Evolutionary conservation across 371 early-diverging fungal genomes (phyloP).

Genomic region (Gilbertella persicaria): DNA sequence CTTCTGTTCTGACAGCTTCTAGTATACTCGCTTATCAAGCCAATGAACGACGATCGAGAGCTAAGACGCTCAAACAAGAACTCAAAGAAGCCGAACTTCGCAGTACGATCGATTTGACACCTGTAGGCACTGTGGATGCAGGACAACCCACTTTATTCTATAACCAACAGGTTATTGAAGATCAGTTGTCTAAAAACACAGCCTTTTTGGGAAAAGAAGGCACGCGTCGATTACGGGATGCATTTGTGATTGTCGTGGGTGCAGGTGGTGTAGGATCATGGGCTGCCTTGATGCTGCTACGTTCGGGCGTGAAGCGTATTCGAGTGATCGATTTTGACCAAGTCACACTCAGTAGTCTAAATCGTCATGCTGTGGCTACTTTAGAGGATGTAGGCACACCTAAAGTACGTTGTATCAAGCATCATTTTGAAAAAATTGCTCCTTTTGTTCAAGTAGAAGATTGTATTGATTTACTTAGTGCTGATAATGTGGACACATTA

Average conservation of each 20-base stretch:
- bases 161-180: conserved; percentile 73
- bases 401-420: conserved; percentile 78
- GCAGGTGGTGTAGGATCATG: conserved; percentile 95
- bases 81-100: conserved; percentile 23
- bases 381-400: conserved; percentile 87
- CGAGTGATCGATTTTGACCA: conserved; percentile 96
- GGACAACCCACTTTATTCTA: conserved; percentile 33
- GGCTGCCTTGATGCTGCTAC: conserved; percentile 87
- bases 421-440: conserved; percentile 70
- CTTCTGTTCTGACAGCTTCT: conserved; percentile 61
- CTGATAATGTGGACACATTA: conserved; percentile 68
- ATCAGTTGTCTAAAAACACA: conserved; percentile 84
- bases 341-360: conserved; percentile 87
- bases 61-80: conserved; percentile 49
- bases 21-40: conserved; percentile 50
- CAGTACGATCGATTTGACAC: conserved; percentile 17
- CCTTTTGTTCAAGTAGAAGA: conserved; percentile 84
- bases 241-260: conserved; percentile 93
- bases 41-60: conserved; percentile 38
- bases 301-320: conserved; percentile 86
- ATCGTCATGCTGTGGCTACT: conserved; percentile 91
- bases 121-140: conserved; percentile 20
- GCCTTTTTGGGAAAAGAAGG: conserved; percentile 88
- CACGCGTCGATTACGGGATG: conserved; percentile 55
- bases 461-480: conserved; percentile 72